phyloP scores from a whole-genome alignment of 2,329 filamentous ascomycete species.

The Colletotrichum kahawae region DNA sequence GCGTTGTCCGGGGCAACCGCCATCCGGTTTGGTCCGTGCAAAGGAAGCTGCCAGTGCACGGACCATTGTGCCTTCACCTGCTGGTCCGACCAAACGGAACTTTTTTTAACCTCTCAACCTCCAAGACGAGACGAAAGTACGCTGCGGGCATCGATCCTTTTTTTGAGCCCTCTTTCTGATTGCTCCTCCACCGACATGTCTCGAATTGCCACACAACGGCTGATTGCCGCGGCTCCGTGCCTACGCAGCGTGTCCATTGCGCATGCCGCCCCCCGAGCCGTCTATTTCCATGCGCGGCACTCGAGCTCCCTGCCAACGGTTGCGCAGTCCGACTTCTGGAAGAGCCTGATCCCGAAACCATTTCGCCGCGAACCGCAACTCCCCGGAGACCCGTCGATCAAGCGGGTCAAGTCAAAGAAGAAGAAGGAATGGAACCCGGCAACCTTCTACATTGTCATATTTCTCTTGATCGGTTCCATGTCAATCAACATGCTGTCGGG shows the following conservation, averaged over 20 bases:
- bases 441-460: conserved; percentile 82
- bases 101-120: not conserved
- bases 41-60: not conserved
- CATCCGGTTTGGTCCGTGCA: conserved; percentile 1
- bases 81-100: not conserved
- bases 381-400: conserved; percentile 31
- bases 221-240: conserved; percentile 2
- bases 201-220: not conserved
- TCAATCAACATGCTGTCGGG: conserved; percentile 90
- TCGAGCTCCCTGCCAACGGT: conserved; percentile 55
- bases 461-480: conserved; percentile 90
- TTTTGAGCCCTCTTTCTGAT: not conserved
- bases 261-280: not conserved
- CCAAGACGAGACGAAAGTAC: not conserved
- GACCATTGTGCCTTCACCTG: not conserved
- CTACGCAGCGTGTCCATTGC: not conserved
- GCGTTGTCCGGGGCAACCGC: conserved; percentile 18
- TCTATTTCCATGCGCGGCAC: conserved; percentile 25
- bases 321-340: conserved; percentile 69
- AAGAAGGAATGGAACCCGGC: conserved; percentile 78
- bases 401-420: conserved; percentile 44
- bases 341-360: conserved; percentile 71
- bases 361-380: conserved; percentile 50
- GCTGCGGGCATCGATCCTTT: not conserved
- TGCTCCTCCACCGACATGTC: not conserved